Evolutionary conservation across 495 filamentous ascomycete species (phyloP).

Genomic region (Penicillium antarcticum): DNA sequence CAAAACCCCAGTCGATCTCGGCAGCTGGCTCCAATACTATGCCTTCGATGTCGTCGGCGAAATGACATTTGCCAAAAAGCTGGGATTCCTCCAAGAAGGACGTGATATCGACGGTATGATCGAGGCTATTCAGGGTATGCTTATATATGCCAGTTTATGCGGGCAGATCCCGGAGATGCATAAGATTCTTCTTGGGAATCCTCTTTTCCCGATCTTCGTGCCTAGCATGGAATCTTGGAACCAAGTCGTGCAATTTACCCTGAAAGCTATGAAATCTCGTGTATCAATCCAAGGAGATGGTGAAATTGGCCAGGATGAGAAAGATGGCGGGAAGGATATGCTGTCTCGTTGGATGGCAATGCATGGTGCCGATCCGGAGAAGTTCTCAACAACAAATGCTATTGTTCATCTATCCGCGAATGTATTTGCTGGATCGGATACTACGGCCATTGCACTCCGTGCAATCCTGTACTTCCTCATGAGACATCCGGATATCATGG

Average conservation of each 20-base stretch:
- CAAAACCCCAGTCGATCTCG: conserved; percentile 30
- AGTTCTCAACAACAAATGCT: conserved; percentile 23
- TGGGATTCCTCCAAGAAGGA: conserved; percentile 40
- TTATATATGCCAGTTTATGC: conserved; percentile 22
- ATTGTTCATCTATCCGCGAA: conserved; percentile 29
- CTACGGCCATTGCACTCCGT: conserved; percentile 56
- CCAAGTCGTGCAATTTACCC: conserved; percentile 26
- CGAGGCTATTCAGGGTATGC: conserved; percentile 20
- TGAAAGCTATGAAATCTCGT: conserved; percentile 19
- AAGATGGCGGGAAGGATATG: conserved; percentile 26
- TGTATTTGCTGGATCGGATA: conserved; percentile 49
- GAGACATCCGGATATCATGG: conserved; percentile 45
- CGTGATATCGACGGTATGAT: conserved; percentile 39
- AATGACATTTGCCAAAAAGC: conserved; percentile 30
- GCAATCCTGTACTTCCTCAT: conserved; percentile 61
- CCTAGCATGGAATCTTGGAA: conserved; percentile 35
- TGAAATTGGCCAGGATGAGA: conserved; percentile 15
- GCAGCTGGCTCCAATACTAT: conserved; percentile 45
- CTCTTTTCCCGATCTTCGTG: conserved; percentile 32
- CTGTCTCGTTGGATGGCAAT: conserved; percentile 25
- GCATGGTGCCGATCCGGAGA: conserved; percentile 22
- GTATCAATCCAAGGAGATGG: conserved; percentile 32
- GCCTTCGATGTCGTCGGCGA: conserved; percentile 45
- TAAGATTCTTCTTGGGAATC: conserved; percentile 30
- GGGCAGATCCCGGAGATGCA: conserved; percentile 34